Conservation (phyloP, 192 early-diverging fungal genomes). For the Entomortierella parvispora region DNA sequence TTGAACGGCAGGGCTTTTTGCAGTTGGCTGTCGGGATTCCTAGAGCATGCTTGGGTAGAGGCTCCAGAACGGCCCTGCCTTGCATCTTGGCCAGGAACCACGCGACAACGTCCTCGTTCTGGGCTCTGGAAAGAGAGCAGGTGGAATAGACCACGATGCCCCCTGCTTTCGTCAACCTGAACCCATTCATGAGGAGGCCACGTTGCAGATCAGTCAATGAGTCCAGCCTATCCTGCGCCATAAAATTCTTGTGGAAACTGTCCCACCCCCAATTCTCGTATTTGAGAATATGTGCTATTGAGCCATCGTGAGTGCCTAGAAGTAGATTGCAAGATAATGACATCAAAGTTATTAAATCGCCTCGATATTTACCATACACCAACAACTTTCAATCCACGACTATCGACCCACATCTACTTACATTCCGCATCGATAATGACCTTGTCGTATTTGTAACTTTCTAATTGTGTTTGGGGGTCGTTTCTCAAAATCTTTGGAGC, state of each 20-base stretch:
- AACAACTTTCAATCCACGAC: background rate
- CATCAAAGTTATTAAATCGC: background rate
- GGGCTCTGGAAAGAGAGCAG: conserved; percentile 76
- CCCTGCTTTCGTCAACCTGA: conserved; percentile 73
- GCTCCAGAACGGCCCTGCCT: conserved; percentile 63
- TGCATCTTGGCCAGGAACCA: conserved; percentile 73
- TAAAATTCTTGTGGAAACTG: conserved; percentile 78
- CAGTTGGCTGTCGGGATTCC: conserved; percentile 29
- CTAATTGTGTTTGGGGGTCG: conserved; percentile 73
- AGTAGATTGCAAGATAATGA: background rate
- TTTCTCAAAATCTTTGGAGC: conserved; percentile 74
- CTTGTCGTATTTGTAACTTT: conserved; percentile 73
- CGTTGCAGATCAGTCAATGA: conserved; percentile 73
- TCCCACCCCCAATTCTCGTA: conserved; percentile 87
- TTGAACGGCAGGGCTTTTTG: conserved; percentile 22
- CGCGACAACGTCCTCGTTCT: conserved; percentile 89
- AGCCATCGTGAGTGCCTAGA: conserved; percentile 91
- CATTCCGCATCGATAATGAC: conserved; percentile 75
- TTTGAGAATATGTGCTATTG: conserved; percentile 78
- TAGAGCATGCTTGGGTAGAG: conserved; percentile 56
- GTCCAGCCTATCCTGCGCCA: conserved; percentile 67
- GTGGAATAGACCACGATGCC: conserved; percentile 92
- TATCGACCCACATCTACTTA: background rate
- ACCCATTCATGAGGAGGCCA: conserved; percentile 79
- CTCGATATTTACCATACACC: background rate